Percentiles rank a stretch among this genome's conserved stretches.
These are phyloP conservation scores for Cladosporium sphaerospermum DNA, from an alignment of 2,329 filamentous ascomycete genomes.

Conservation along the genomic window DNA sequence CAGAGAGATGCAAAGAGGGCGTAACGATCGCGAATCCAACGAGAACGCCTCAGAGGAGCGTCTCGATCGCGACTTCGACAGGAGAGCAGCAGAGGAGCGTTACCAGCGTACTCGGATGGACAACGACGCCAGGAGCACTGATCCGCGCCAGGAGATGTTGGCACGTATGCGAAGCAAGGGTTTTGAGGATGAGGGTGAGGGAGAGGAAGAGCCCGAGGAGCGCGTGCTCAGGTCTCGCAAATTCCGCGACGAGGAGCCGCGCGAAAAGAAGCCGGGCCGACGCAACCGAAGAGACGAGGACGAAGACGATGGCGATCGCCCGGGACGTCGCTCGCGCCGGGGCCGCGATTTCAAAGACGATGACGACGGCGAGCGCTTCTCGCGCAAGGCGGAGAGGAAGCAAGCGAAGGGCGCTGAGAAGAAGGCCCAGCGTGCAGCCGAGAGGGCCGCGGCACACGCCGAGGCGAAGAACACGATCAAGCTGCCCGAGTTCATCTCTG, in stretches of 20 bases:
- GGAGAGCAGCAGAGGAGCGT: neutral
- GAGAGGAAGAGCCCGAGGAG: constrained; percentile 17
- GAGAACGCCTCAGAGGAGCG: too few relatives aligned
- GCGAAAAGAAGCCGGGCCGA: constrained; percentile 8
- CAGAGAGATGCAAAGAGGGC: too few relatives aligned
- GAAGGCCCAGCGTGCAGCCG: constrained; percentile 21
- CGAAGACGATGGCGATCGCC: constrained; percentile 24
- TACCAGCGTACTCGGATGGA: neutral
- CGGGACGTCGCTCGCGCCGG: constrained; percentile 17
- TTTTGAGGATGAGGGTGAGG: constrained; percentile 11
- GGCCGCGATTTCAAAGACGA: constrained; percentile 12
- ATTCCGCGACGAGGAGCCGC: constrained; percentile 14
- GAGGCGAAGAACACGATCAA: constrained; percentile 57
- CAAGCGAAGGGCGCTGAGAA: constrained; percentile 18
- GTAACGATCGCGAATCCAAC: too few relatives aligned
- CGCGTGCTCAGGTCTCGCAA: constrained; percentile 17
- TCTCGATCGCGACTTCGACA: too few relatives aligned
- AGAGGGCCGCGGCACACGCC: constrained; percentile 23
- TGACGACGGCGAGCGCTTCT: constrained; percentile 13
- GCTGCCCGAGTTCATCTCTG: constrained; percentile 85
- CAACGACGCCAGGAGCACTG: neutral
- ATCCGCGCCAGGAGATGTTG: constrained; percentile 7
- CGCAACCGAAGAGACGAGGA: constrained; percentile 21
- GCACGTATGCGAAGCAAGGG: constrained; percentile 8
- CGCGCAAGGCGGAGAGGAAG: constrained; percentile 13